These are phyloP conservation scores for Kalanchoe fedtschenkoi DNA, from an alignment of 164 flowering plant species.

Conservation along the genomic window DNA sequence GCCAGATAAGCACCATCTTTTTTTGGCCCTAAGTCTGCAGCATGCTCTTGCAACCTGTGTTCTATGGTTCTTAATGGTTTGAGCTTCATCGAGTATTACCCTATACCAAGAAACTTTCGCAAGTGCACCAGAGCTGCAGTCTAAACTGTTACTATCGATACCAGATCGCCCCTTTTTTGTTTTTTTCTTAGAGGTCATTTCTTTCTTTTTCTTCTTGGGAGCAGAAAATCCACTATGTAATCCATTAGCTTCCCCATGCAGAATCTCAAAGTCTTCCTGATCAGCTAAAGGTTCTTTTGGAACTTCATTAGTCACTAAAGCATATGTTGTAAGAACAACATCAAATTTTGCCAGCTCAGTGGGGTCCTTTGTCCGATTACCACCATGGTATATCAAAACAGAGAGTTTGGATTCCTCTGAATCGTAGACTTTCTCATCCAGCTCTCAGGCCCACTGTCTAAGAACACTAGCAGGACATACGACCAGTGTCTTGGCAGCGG, in stretches of 20 bases:
- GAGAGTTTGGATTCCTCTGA: constrained; percentile 47
- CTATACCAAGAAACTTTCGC: constrained; percentile 83
- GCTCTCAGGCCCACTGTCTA: constrained; percentile 90
- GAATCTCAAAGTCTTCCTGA: constrained; percentile 65
- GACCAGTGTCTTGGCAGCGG: constrained; percentile 84
- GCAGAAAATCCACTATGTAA: constrained; percentile 55
- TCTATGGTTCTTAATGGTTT: constrained; percentile 89
- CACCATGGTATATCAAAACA: constrained; percentile 81
- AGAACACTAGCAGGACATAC: constrained; percentile 97
- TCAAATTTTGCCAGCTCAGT: constrained; percentile 71
- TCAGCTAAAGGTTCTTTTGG: constrained; percentile 83
- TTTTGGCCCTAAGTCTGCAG: constrained; percentile 87
- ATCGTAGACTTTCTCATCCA: constrained; percentile 61
- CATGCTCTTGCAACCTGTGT: constrained; percentile 97
- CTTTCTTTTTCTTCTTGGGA: constrained; percentile 53
- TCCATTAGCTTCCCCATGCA: constrained; percentile 44
- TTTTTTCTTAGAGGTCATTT: constrained; percentile 32
- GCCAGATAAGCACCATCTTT: constrained; percentile 98
- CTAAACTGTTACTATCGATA: constrained; percentile 32
- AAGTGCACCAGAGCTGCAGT: constrained; percentile 54
- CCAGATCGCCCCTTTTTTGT: constrained; percentile 56
- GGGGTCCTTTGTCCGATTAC: constrained; percentile 73
- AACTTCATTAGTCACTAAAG: constrained; percentile 87
- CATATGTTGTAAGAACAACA: constrained; percentile 88
- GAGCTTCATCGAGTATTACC: constrained; percentile 96